phyloP scores from a whole-genome alignment of 2,329 filamentous ascomycete species.

The Calonectria crousiana region DNA sequence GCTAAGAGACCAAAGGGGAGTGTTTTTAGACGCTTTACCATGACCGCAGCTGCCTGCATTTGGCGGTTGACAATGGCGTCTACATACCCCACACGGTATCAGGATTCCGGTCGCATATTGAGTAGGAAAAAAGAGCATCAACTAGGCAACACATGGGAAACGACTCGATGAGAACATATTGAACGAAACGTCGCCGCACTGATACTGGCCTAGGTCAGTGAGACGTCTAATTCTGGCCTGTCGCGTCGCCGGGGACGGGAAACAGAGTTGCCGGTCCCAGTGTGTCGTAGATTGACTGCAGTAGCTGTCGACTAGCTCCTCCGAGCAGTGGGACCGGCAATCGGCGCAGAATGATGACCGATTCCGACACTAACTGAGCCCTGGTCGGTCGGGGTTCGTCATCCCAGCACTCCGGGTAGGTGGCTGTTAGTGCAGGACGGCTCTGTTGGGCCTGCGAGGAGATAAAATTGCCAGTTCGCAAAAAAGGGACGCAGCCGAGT shows the following conservation, averaged over 20 bases:
- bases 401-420: not conserved
- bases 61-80: not conserved
- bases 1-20: not conserved
- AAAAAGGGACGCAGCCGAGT: not conserved
- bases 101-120: slow-evolving; percentile 7
- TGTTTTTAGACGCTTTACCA: not conserved
- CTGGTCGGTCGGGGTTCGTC: not conserved
- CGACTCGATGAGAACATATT: not conserved
- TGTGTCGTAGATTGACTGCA: not conserved
- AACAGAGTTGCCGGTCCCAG: not conserved
- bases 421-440: not conserved
- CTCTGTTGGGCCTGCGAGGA: not conserved
- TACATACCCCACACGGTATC: not conserved
- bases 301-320: not conserved
- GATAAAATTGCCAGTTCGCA: not conserved
- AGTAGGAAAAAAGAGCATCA: not conserved
- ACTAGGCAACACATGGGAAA: not conserved
- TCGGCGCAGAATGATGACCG: not conserved
- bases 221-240: not conserved
- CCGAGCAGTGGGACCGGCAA: not conserved
- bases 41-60: not conserved
- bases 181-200: not conserved
- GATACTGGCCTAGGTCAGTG: not conserved
- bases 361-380: not conserved
- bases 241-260: not conserved